Percentiles rank a stretch among this genome's conserved stretches.
These are phyloP conservation scores for Nicotiana attenuata DNA, from an alignment of 257 asterid genomes.

Conservation along the genomic window DNA sequence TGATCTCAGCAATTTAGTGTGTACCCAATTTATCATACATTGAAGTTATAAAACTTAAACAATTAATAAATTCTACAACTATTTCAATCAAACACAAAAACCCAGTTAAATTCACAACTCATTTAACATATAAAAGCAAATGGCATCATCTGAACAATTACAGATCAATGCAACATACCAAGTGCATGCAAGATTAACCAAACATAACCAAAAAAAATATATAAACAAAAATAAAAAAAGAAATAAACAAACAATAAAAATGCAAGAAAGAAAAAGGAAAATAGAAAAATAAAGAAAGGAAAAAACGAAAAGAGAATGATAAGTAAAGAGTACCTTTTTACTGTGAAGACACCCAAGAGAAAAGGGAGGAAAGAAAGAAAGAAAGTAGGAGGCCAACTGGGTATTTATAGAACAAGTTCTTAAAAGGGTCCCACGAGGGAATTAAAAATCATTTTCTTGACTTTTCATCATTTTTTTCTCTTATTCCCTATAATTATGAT, in stretches of 20 bases:
- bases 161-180: not conserved
- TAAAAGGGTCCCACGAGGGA: not conserved
- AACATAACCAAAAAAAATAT: not conserved
- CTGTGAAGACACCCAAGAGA: constrained; percentile 12
- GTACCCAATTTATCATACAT: not conserved
- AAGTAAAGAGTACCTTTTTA: constrained; percentile 22
- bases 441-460: not conserved
- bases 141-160: not conserved
- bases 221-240: not conserved
- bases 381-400: not conserved
- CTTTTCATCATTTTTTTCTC: not conserved
- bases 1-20: not conserved
- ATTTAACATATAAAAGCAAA: not conserved
- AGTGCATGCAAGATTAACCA: not conserved
- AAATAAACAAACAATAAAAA: not conserved
- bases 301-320: not conserved
- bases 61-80: not conserved
- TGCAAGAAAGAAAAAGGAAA: not conserved
- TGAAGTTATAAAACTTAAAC: not conserved
- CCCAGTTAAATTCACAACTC: not conserved
- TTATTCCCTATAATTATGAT: not conserved
- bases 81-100: not conserved
- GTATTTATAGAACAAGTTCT: constrained; percentile 23
- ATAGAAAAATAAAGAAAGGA: not conserved
- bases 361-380: constrained; percentile 28